phyloP scores from a whole-genome alignment of 164 flowering plant species.

The Dillenia turbinata region DNA sequence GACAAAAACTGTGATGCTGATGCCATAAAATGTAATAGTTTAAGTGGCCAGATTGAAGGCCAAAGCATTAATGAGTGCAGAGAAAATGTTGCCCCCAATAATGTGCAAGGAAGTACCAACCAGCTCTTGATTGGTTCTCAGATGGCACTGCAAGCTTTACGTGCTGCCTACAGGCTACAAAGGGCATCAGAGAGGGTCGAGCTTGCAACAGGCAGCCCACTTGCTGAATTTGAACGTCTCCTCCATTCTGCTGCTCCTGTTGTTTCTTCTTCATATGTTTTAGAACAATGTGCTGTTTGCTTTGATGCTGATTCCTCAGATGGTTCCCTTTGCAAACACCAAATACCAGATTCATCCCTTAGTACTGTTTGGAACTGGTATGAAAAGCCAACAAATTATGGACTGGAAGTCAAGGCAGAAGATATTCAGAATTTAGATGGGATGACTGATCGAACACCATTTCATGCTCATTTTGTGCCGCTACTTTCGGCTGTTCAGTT shows the following conservation, averaged over 20 bases:
- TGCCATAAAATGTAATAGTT: slow-evolving; percentile 2
- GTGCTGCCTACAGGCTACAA: slow-evolving; percentile 6
- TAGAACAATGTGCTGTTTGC: slow-evolving; percentile 6
- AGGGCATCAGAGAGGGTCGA: slow-evolving; percentile 9
- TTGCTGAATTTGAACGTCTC: slow-evolving; percentile 16
- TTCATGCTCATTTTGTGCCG: slow-evolving; percentile 15
- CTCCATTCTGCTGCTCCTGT: slow-evolving; percentile 16
- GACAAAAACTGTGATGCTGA: neutral
- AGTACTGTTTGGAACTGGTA: slow-evolving; percentile 19
- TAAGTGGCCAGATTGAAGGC: too few species aligned
- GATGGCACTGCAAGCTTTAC: slow-evolving; percentile 3
- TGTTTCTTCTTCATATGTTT: slow-evolving; percentile 5
- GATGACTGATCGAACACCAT: slow-evolving; percentile 4
- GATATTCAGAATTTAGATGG: slow-evolving; percentile 1
- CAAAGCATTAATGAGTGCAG: neutral
- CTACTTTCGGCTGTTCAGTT: slow-evolving; percentile 17
- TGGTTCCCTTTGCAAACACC: slow-evolving; percentile 12
- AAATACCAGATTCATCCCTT: slow-evolving; percentile 8
- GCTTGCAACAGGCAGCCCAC: slow-evolving; percentile 10
- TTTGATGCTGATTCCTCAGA: neutral
- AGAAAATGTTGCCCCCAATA: slow-evolving; percentile 1
- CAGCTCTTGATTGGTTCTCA: slow-evolving; percentile 12
- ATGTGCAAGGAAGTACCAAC: neutral
- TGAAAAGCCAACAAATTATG: slow-evolving; percentile 18
- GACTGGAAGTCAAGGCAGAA: slow-evolving; percentile 13